These are phyloP conservation scores for Cladochytrium replicatum DNA, from an alignment of 192 early-diverging fungal genomes.

Conservation along the genomic window DNA sequence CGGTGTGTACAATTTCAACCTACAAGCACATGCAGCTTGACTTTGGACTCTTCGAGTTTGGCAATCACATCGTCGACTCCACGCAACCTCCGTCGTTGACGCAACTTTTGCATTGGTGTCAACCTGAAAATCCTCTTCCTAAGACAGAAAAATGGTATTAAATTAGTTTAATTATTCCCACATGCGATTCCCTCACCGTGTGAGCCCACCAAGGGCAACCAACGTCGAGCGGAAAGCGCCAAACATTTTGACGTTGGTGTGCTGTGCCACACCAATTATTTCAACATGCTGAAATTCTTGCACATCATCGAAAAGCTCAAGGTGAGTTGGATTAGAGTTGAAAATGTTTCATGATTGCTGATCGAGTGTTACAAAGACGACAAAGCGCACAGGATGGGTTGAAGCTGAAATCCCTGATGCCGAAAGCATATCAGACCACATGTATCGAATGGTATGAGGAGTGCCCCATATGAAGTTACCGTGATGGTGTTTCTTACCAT, in stretches of 20 bases:
- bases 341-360: constrained; percentile 2
- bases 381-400: constrained; percentile 91
- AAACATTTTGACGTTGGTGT: too few species aligned
- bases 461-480: neutral
- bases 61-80: constrained; percentile 39
- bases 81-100: constrained; percentile 31
- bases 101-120: constrained; percentile 38
- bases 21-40: constrained; percentile 33
- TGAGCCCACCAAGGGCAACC: too few species aligned
- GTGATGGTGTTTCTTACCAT: neutral
- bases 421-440: constrained; percentile 91
- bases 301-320: constrained; percentile 74
- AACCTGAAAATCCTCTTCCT: constrained; percentile 40
- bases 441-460: constrained; percentile 71
- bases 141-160: too few species aligned
- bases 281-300: constrained; percentile 47
- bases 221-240: too few species aligned
- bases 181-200: too few species aligned
- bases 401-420: constrained; percentile 53
- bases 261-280: too few species aligned
- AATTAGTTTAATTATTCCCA: too few species aligned
- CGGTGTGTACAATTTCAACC: neutral
- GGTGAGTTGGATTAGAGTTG: constrained; percentile 22
- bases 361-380: constrained; percentile 39
- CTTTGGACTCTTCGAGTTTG: constrained; percentile 31